Conservation (phyloP, 257 asterid genomes). For the Eucommia ulmoides region DNA sequence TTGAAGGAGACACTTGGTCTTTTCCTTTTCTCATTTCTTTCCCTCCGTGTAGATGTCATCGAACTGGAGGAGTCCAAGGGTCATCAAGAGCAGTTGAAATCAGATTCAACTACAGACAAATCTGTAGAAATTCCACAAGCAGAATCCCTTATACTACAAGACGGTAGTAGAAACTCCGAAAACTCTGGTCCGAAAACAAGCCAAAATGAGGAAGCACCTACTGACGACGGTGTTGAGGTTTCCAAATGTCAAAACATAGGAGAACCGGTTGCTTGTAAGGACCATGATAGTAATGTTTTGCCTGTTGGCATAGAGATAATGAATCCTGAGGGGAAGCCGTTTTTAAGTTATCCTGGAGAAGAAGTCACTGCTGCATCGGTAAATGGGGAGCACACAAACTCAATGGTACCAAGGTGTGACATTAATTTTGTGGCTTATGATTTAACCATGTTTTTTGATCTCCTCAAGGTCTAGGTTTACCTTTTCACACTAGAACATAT, state of each 20-base stretch:
- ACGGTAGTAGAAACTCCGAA: slow-evolving; percentile 19
- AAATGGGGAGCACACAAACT: slow-evolving; percentile 12
- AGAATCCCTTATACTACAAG: slow-evolving; percentile 6
- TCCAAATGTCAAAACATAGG: slow-evolving; percentile 12
- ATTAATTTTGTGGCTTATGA: slow-evolving; percentile 1
- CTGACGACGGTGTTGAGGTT: slow-evolving; percentile 35
- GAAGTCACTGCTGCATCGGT: slow-evolving; percentile 18
- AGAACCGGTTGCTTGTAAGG: not conserved
- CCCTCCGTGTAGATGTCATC: slow-evolving; percentile 32
- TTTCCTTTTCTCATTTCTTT: slow-evolving; percentile 11
- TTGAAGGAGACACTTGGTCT: slow-evolving; percentile 15
- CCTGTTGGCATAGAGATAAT: slow-evolving; percentile 19
- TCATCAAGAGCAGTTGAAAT: slow-evolving; percentile 18
- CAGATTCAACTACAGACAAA: slow-evolving; percentile 21
- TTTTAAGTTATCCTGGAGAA: slow-evolving; percentile 12
- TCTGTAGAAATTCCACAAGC: slow-evolving; percentile 17
- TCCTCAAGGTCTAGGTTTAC: too few relatives aligned
- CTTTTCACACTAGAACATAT: not conserved
- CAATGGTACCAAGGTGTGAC: slow-evolving; percentile 45
- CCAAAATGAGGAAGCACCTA: slow-evolving; percentile 23
- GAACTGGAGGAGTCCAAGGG: slow-evolving; percentile 33
- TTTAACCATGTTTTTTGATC: not conserved
- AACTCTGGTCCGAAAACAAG: slow-evolving; percentile 12
- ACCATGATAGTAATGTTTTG: slow-evolving; percentile 19
- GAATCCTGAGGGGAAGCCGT: slow-evolving; percentile 14